Evolutionary conservation across 352 stramenopile genomes (phyloP), one percentile per base, ranked within the genome.

Genomic region (Globisporangium uncinulatum): DNA sequence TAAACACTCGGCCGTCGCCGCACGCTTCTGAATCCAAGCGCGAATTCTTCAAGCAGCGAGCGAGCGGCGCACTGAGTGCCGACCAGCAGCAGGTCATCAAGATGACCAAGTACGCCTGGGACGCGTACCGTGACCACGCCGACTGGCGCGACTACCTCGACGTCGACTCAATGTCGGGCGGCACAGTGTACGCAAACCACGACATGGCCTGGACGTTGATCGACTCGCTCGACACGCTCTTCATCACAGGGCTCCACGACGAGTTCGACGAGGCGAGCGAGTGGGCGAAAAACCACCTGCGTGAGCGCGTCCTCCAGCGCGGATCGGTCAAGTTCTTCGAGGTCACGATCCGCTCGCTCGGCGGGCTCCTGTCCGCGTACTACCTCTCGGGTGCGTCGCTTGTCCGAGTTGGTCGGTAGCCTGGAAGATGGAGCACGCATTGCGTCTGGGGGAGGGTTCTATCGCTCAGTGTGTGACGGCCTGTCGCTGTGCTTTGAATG

Each of bases 201-300:
- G 73, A 86, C 50, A 82, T 89, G 75, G 76, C 79, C 5, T 70
- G 82, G 47, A 87, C 75, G 14, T 55, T 77, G 7, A 66, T 89
- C 7, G 80, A 90, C 46, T 72, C 80, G 31, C 69, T 91, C 11
- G 81, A 91, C 53, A 91, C 80, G 46, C 68, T 90, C 42, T 79
- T 86, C 52, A 39, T 90, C 6, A 68, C 86, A 57, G 76, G 78
- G 0, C 43, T 90, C 3, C 65, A 83, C 17, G 65, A 83, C 43
- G 80, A 87, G 29, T 91, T 86, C 49, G 66, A 86, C 42, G 66
- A 83, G 47, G 78, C 80, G 0, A 85, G 70, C 21, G 55, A 66
- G 5, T 90, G 77, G 80, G 56, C 70, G 21, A 79, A 76, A 49
- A 51, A n/a, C 11, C 73, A 87, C 51, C 43, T 87, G 19, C 56